phyloP scores from a whole-genome alignment of 1,284 basidiomycete species.

The Sporisorium sorghi region DNA sequence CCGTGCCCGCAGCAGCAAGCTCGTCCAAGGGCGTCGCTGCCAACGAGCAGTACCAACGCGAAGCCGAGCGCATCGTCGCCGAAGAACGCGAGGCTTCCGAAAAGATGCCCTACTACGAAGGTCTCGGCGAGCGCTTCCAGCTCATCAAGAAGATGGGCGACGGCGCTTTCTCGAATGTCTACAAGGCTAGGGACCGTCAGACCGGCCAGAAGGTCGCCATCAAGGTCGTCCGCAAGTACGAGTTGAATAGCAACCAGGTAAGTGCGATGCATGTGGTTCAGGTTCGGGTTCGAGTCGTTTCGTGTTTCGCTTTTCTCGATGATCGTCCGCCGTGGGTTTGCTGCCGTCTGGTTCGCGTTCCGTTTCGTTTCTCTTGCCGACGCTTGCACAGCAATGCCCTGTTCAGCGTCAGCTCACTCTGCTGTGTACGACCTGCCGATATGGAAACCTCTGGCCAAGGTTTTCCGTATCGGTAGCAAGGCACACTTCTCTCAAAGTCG shows the following conservation, averaged over 20 bases:
- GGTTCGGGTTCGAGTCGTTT: constrained; percentile 30
- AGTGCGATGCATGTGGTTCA: constrained; percentile 70
- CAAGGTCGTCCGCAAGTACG: constrained; percentile 97
- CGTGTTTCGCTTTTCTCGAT: constrained; percentile 31
- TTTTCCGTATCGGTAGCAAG: constrained; percentile 66
- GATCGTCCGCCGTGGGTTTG: constrained; percentile 32
- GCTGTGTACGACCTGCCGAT: constrained; percentile 31
- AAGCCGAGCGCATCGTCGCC: constrained; percentile 60
- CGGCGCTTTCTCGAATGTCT: constrained; percentile 98
- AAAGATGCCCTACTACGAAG: constrained; percentile 64
- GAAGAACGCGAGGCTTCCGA: constrained; percentile 61
- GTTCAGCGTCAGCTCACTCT: constrained; percentile 2
- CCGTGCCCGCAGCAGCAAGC: constrained; percentile 27
- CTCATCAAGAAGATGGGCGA: constrained; percentile 66
- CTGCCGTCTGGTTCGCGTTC: constrained; percentile 49
- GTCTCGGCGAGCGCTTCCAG: constrained; percentile 61
- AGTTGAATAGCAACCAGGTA: constrained; percentile 93
- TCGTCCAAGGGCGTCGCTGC: constrained; percentile 24
- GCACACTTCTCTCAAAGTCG: constrained; percentile 38
- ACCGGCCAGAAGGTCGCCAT: constrained; percentile 89
- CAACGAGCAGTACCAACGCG: constrained; percentile 53
- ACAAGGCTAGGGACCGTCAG: constrained; percentile 85
- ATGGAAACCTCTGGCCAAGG: constrained; percentile 52
- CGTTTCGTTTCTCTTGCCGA: constrained; percentile 1
- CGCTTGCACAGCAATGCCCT: not conserved